Evolutionary conservation across 192 early-diverging fungal genomes (phyloP), one percentile per base, ranked within the genome.

Genomic region (Bifiguratus adelaidae): DNA sequence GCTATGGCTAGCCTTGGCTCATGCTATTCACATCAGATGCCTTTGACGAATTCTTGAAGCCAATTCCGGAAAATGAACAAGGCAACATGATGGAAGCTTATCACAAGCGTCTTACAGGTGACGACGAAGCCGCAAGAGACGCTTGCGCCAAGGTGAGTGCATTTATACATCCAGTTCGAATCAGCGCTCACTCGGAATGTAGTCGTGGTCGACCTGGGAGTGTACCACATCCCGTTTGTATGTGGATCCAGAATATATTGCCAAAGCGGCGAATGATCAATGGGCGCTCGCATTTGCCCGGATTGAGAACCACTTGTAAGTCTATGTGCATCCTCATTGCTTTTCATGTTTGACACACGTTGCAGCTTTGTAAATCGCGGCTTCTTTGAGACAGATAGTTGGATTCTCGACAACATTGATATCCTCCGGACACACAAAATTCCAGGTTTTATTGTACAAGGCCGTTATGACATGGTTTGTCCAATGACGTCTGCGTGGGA

Each of bases 251-350:
- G 70, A 60, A 7, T 63, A 67, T 30, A 46, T 85, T 19, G 61
- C 56, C 43, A 83, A 76, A 53, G 79, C 72, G 11, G 63, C 71
- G 8, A 64, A 77, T 38, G 70, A 69, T 30, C 60, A 59, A 13
- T 85, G 74, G 71, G 67, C 81, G 3, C 43, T 80, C 23, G 70
- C 63, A 28, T 85, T 85, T 67, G 80, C 83, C 9, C 58, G 83
- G 29, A 85, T 85, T 52, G 83, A 85, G 54, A 75, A 69, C 53
- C 66, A 70, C 28, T 70, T 33, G 43, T 58, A 50, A 12, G 43
- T 51, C 13, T 15, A 30, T 45, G 1, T 3, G 12, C 8, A 30
- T 48, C 20, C 13, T 1, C 20, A 1, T 56, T 40, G 30, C 7
- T 35, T 2, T 19, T 13, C 2, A 29, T 16, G 3, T 30, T 25